phyloP scores from a whole-genome alignment of 139 green algal genomes.

The Chlamydomonas sphaeroides region DNA sequence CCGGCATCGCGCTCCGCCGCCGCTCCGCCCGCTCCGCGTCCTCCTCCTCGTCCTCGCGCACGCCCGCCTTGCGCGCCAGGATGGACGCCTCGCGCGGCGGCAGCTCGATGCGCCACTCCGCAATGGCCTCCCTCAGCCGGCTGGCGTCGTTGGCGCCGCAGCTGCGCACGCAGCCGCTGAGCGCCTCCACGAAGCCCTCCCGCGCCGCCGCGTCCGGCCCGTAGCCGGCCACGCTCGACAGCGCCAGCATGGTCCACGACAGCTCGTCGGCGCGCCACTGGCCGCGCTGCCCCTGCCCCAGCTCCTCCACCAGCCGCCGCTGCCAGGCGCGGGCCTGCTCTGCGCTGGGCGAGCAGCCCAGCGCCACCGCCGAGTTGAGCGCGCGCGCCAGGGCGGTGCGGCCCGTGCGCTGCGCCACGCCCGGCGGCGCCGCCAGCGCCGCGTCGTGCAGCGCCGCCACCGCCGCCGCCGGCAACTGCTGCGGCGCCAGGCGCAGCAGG shows the following conservation, averaged over 20 bases:
- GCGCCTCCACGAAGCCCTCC: neutral
- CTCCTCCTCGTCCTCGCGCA: neutral
- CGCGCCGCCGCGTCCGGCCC: neutral
- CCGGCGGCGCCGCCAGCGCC: neutral
- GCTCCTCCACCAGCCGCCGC: neutral
- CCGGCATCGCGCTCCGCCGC: no score
- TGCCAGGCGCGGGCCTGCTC: neutral
- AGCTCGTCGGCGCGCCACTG: slow-evolving; percentile 11
- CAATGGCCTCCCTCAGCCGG: neutral
- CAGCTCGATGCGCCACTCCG: neutral
- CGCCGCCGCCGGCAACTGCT: neutral
- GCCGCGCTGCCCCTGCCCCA: neutral
- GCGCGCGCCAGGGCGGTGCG: slow-evolving; percentile 26
- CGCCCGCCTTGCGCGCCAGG: slow-evolving; percentile 18
- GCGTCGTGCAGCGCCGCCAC: slow-evolving; percentile 23
- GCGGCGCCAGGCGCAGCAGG: neutral
- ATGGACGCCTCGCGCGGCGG: slow-evolving; percentile 10
- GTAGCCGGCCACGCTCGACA: neutral
- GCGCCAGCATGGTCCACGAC: slow-evolving; percentile 36
- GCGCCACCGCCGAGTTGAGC: neutral
- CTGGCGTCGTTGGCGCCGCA: slow-evolving; percentile 28
- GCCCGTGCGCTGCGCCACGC: neutral
- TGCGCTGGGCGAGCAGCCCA: slow-evolving; percentile 1
- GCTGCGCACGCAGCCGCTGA: neutral
- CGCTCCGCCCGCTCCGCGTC: neutral